Evolutionary conservation across 768 basidiomycete species (phyloP).

Genomic region (Suillus decipiens): DNA sequence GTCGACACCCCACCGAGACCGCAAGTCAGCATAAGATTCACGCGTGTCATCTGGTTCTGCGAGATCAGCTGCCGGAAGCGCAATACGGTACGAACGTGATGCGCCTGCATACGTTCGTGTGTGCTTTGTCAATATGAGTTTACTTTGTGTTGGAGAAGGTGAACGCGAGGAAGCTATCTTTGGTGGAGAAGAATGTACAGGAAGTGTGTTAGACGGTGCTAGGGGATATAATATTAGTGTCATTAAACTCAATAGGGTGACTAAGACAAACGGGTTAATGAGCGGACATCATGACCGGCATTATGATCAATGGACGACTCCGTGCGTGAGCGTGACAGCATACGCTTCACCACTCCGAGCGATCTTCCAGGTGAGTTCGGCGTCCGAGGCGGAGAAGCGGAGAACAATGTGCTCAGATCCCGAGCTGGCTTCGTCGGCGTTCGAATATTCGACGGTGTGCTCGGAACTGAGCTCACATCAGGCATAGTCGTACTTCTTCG

Average conservation of each 20-base stretch:
- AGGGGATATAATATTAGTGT: slow-evolving; percentile 11
- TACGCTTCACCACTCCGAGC: slow-evolving; percentile 57
- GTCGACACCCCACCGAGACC: slow-evolving; percentile 82
- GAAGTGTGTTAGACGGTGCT: slow-evolving; percentile 27
- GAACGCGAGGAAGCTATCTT: slow-evolving; percentile 31
- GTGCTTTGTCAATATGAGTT: slow-evolving; percentile 32
- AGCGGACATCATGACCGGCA: background rate
- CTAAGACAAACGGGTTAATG: background rate
- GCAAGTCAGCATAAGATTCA: slow-evolving; percentile 77
- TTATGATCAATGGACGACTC: slow-evolving; percentile 50
- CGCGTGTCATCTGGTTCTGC: slow-evolving; percentile 38
- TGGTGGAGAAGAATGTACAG: slow-evolving; percentile 20
- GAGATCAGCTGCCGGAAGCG: slow-evolving; percentile 59
- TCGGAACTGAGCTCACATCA: background rate
- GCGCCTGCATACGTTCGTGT: slow-evolving; percentile 73
- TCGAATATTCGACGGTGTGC: slow-evolving; percentile 8
- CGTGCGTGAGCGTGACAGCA: slow-evolving; percentile 70
- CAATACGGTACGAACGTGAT: slow-evolving; percentile 79
- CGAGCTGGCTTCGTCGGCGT: slow-evolving; percentile 34
- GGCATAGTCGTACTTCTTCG: slow-evolving; percentile 7
- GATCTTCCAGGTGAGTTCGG: slow-evolving; percentile 38
- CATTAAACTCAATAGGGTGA: background rate
- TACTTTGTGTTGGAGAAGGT: slow-evolving; percentile 29
- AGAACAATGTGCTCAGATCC: slow-evolving; percentile 51
- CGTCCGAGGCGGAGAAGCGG: slow-evolving; percentile 31